Evolutionary conservation across 2,329 filamentous ascomycete species (phyloP).

Genomic region (Coleophoma eucalyptorum): DNA sequence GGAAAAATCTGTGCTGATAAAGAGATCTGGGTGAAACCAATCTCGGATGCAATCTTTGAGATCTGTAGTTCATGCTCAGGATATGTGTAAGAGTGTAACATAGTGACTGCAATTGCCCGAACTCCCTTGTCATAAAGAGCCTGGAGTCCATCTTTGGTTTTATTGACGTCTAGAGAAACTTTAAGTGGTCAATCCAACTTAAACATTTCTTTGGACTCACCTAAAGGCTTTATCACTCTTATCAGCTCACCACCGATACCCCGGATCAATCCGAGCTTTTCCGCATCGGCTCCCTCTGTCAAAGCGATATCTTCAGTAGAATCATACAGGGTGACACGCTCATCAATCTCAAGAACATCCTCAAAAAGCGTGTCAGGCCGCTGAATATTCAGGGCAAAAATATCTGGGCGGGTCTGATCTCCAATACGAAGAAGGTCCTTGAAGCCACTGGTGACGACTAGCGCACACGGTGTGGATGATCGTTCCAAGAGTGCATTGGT

Average conservation of each 20-base stretch:
- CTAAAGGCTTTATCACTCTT: conserved; percentile 11
- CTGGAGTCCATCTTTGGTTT: conserved; percentile 38
- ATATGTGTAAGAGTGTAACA: conserved; percentile 69
- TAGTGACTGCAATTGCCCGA: conserved; percentile 59
- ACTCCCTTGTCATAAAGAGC: conserved; percentile 55
- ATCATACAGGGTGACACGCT: conserved; percentile 67
- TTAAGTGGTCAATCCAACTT: conserved; percentile 55
- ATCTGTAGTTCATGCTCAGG: conserved; percentile 60
- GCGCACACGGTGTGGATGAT: conserved; percentile 67
- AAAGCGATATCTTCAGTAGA: conserved; percentile 70
- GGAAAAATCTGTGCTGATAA: conserved; percentile 64
- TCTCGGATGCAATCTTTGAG: conserved; percentile 55
- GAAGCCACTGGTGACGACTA: conserved; percentile 69
- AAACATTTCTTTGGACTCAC: neutral
- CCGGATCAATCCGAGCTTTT: conserved; percentile 35
- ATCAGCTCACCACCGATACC: conserved; percentile 16
- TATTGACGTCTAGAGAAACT: conserved; percentile 48
- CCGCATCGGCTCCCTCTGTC: conserved; percentile 62
- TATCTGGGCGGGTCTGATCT: conserved; percentile 65
- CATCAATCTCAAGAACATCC: conserved; percentile 65
- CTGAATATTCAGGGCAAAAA: conserved; percentile 45
- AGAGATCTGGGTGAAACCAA: conserved; percentile 64
- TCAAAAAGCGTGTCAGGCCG: conserved; percentile 45
- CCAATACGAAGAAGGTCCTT: conserved; percentile 67
- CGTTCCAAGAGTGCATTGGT: conserved; percentile 69